Conservation (phyloP, 345 rosid species). For the Physaria fendleri region DNA sequence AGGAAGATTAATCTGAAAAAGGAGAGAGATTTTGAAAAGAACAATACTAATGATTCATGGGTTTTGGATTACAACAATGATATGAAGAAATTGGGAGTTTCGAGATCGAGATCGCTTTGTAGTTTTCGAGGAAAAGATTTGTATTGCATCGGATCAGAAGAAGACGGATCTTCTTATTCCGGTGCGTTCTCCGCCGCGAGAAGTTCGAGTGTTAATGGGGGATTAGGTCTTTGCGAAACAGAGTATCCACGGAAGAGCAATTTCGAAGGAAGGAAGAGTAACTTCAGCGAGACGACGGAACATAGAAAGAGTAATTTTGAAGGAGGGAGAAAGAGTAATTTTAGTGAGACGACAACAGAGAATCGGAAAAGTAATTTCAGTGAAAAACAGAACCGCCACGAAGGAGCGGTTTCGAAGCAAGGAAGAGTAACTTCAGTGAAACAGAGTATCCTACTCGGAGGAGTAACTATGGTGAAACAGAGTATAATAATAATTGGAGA, state of each 20-base stretch:
- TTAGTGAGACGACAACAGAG: constrained; percentile 35
- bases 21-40: constrained; percentile 40
- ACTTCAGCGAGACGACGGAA: constrained; percentile 40
- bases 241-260: constrained; percentile 75
- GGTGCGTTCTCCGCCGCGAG: constrained; percentile 80
- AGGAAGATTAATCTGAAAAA: constrained; percentile 42
- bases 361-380: constrained; percentile 69
- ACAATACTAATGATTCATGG: constrained; percentile 50
- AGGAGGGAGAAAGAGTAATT: constrained; percentile 32
- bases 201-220: constrained; percentile 72
- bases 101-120: constrained; percentile 88
- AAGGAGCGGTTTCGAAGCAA: constrained; percentile 54
- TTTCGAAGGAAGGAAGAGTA: constrained; percentile 36
- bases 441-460: constrained; percentile 44
- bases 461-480: constrained; percentile 37
- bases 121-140: constrained; percentile 57
- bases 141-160: constrained; percentile 62
- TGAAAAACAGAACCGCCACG: constrained; percentile 43
- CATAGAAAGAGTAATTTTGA: constrained; percentile 77
- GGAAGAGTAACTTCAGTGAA: constrained; percentile 56
- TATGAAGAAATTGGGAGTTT: constrained; percentile 41
- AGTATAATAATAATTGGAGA: constrained; percentile 32
- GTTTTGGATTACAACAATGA: constrained; percentile 48
- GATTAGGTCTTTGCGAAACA: constrained; percentile 41
- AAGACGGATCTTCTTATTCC: constrained; percentile 53